Conservation (phyloP, 768 basidiomycete species). For the Daedalea quercina region DNA sequence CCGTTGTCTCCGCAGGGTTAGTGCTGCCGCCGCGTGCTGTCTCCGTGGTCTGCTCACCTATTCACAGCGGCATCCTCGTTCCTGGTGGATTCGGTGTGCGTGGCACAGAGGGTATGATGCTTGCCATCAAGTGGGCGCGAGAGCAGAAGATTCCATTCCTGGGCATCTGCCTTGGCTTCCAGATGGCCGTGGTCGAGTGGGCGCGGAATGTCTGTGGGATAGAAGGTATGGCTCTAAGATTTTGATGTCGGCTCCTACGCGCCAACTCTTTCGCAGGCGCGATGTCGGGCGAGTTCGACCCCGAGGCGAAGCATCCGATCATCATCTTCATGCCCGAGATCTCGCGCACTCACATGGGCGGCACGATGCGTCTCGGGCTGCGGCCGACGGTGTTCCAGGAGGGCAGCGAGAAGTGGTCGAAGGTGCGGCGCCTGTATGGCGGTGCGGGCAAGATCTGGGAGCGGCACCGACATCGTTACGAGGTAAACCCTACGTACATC, state of each 20-base stretch:
- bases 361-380: constrained; percentile 98
- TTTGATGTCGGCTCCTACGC: constrained; percentile 6
- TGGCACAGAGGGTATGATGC: constrained; percentile 95
- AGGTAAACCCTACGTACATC: constrained; percentile 89
- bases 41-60: not conserved
- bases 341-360: constrained; percentile 95
- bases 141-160: constrained; percentile 94
- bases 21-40: constrained; percentile 19
- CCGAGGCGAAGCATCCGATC: constrained; percentile 57
- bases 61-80: constrained; percentile 82
- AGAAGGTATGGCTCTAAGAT: constrained; percentile 34
- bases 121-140: constrained; percentile 95
- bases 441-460: constrained; percentile 85
- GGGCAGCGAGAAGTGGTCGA: constrained; percentile 64
- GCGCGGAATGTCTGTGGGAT: constrained; percentile 77
- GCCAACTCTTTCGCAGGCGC: constrained; percentile 54
- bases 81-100: constrained; percentile 94
- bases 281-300: constrained; percentile 76
- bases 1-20: constrained; percentile 84
- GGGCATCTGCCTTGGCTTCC: constrained; percentile 97
- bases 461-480: constrained; percentile 92
- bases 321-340: constrained; percentile 99
- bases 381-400: constrained; percentile 89
- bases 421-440: constrained; percentile 75
- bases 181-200: constrained; percentile 95